Base-by-base conservation (phyloP, 192 early-diverging fungal genomes). In the Cladochytrium replicatum region DNA sequence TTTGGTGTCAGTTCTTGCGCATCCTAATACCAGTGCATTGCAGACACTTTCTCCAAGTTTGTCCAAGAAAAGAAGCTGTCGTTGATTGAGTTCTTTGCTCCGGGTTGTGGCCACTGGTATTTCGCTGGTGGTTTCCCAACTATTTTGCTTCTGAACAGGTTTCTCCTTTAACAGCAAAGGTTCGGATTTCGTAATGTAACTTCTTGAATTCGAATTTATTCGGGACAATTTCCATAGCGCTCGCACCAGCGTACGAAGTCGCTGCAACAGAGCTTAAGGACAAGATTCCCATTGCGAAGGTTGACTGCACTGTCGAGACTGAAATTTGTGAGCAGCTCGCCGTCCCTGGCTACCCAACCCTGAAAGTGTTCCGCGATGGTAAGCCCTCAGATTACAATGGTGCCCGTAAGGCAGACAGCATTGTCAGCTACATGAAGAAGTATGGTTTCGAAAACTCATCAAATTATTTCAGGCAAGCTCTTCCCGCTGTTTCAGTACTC, bases 51-150 rank as follows among this genome's bases (percentile, higher is more conserved):
- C 64, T 46, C 69, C 8, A 52, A 58, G 8, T 74, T 69, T 52
- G 68, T 85, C 47, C 55, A 74, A 19, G 58, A 65, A 2, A 75
- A 86, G 62, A 61, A 82, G 6, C 58, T 93, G 37, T 77, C 84
- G 22, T 78, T 97, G 40, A 83, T 97, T 46, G 85, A 96, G 68
- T 97, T 97, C 70, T 97, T 80, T 66, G 92, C 94, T 28, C 94
- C 92, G 27, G 95, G 90, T 91, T 98, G 94, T 69, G 89, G 91
- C 45, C 88, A 98, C 79, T 98, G n/a, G n/a, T n/a, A n/a, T n/a
- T n/a, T n/a, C n/a, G n/a, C n/a, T n/a, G n/a, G n/a, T n/a, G n/a
- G n/a, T n/a, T n/a, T n/a, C n/a, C n/a, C n/a, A n/a, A n/a, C n/a
- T n/a, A n/a, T n/a, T n/a, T n/a, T n/a, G n/a, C n/a, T n/a, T n/a